Conservation (phyloP, 148 eudicot genomes). For the Nyssa sinensis region DNA sequence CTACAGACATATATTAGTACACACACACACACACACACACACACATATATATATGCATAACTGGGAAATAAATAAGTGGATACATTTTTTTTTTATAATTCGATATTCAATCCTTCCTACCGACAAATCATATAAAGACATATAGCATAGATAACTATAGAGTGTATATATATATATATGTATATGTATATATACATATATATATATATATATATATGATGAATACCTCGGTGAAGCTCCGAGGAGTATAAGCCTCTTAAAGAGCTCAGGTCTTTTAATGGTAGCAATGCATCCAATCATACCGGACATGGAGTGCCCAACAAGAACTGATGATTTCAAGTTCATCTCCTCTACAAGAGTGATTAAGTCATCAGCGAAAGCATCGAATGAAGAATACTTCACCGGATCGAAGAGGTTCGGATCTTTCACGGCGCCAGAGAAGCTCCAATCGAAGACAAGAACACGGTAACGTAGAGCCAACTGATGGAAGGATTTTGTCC, state of each 20-base stretch:
- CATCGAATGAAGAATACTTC: slow-evolving; percentile 50
- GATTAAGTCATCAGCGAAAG: slow-evolving; percentile 69
- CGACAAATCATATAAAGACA: too few species aligned
- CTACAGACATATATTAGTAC: too few species aligned
- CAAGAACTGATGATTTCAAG: slow-evolving; percentile 45
- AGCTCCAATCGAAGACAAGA: slow-evolving; percentile 73
- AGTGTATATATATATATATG: not conserved
- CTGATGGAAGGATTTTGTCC: slow-evolving; percentile 63
- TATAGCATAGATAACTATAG: too few species aligned
- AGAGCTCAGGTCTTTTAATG: slow-evolving; percentile 68
- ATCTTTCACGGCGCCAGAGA: slow-evolving; percentile 47
- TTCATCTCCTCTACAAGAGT: slow-evolving; percentile 70
- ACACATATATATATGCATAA: too few species aligned
- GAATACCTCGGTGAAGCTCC: slow-evolving; percentile 80
- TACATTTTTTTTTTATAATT: too few species aligned
- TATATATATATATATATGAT: not conserved
- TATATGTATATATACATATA: not conserved
- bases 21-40: too few species aligned
- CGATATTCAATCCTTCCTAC: too few species aligned
- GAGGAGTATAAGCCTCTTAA: slow-evolving; percentile 65
- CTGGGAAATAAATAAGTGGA: too few species aligned
- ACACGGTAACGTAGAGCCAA: slow-evolving; percentile 44
- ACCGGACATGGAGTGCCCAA: slow-evolving; percentile 88
- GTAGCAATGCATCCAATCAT: slow-evolving; percentile 94
- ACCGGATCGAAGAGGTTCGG: slow-evolving; percentile 36